Percentiles rank a stretch among this genome's conserved stretches.
phyloP scores from a whole-genome alignment of 371 early-diverging fungal genomes.

The Mucor circinelloides region DNA sequence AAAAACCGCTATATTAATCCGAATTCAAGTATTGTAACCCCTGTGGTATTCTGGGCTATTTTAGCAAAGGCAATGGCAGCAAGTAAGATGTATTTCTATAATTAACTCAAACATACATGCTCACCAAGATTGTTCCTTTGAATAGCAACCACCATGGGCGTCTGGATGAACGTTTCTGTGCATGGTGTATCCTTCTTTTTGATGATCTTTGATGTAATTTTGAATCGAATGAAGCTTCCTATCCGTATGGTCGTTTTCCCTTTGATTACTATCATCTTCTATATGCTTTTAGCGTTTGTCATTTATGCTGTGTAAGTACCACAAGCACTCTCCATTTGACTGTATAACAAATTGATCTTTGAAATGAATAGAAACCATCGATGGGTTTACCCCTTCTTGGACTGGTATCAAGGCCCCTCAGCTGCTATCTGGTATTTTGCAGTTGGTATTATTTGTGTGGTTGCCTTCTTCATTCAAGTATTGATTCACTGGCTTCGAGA shows the following conservation, averaged over 20 bases:
- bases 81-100: neutral
- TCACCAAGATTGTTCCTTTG: neutral
- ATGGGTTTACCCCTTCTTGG: constrained; percentile 60
- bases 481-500: constrained; percentile 46
- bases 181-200: constrained; percentile 56
- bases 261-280: constrained; percentile 40
- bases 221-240: constrained; percentile 47
- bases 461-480: constrained; percentile 46
- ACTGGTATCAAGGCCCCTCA: constrained; percentile 52
- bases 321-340: neutral
- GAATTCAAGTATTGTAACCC: constrained; percentile 51
- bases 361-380: constrained; percentile 18
- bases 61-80: constrained; percentile 3
- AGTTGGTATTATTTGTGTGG: constrained; percentile 40
- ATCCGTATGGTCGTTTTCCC: constrained; percentile 45
- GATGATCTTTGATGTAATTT: constrained; percentile 56
- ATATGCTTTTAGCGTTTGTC: constrained; percentile 57
- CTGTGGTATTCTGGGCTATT: constrained; percentile 60
- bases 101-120: neutral
- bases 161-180: constrained; percentile 53
- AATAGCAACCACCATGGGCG: constrained; percentile 5
- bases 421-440: constrained; percentile 47
- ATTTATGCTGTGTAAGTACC: constrained; percentile 40
- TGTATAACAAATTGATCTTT: neutral
- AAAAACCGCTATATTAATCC: neutral